Base-by-base conservation (phyloP, 768 basidiomycete species). In the Collybiopsis luxurians region DNA sequence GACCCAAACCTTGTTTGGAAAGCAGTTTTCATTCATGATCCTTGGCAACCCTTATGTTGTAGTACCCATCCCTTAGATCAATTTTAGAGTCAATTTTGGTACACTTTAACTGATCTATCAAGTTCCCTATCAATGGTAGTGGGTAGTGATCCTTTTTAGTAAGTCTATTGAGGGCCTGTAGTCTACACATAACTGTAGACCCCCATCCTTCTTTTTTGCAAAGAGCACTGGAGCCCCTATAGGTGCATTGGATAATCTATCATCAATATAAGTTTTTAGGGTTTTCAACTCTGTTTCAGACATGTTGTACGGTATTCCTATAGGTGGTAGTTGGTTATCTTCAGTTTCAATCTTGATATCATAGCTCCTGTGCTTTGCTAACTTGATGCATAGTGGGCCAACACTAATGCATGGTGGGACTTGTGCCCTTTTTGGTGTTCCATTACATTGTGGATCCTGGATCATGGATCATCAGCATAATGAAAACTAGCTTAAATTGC, bases 11-110 rank as follows among this genome's bases (percentile, higher is more conserved):
- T 63, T 2, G 64, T 69, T 4, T 42, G 27, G 59, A 73, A 71
- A 11, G 67, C 64, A 10, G 71, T 67, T 49, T 70, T 69, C 63
- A 63, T 44, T 70, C 61, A 47, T 72, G 58, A 1, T 68, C 66
- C 15, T 62, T 58, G 2, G 50, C 53, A 21, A 75, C 63, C 1
- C 60, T 52, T 2, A 74, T 45, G 5, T 40, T n/a, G n/a, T n/a
- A n/a, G n/a, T n/a, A n/a, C n/a, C n/a, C n/a, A n/a, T n/a, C n/a
- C n/a, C n/a, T n/a, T 1, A 78, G 51, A 52, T 78, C 72, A 0
- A 74, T n/a, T 23, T 70, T 72, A 0, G 67, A 69, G 50, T 70
- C 75, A 38, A 59, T 40, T 31, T 60, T 61, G 1, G 69, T 65
- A 9, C 60, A 51, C 21, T 57, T 48, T 3, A 68, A 60, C 24